These are phyloP conservation scores for Aspergillus ustus DNA, from an alignment of 2,329 filamentous ascomycete genomes.

Conservation along the genomic window DNA sequence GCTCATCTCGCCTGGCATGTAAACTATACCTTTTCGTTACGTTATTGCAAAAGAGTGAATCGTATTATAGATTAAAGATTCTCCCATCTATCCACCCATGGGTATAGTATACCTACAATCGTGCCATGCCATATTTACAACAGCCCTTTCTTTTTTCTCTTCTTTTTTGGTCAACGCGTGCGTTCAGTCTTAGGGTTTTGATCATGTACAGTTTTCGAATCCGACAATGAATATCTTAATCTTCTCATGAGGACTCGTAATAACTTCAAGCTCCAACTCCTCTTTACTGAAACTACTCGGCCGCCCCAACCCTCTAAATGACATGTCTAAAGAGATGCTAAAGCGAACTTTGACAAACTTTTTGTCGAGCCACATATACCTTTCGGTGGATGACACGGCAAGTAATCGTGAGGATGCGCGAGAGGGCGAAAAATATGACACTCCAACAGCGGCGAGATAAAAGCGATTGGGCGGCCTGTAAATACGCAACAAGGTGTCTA, in stretches of 20 bases:
- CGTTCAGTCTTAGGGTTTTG: conserved; percentile 11
- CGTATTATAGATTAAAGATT: neutral
- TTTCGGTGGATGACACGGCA: no score
- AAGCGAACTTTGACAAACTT: no score
- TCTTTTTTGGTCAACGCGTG: neutral
- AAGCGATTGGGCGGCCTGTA: no score
- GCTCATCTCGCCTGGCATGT: conserved; percentile 88
- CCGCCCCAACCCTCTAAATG: no score
- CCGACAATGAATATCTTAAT: conserved; percentile 9
- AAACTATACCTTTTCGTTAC: conserved; percentile 55
- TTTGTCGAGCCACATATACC: no score
- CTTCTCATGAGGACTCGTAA: neutral
- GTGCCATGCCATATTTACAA: neutral
- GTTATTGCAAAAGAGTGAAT: conserved; percentile 7
- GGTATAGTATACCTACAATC: neutral
- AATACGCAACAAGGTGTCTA: no score
- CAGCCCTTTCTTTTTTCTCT: neutral
- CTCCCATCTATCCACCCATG: neutral
- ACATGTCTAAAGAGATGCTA: no score
- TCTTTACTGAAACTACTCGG: no score
- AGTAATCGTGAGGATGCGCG: no score
- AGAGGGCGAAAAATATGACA: no score
- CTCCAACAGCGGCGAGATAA: no score
- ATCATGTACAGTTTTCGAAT: conserved; percentile 17
- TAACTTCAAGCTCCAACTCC: neutral